Evolutionary conservation across 2,329 filamentous ascomycete species (phyloP), one percentile per base, ranked within the genome.

Genomic region (Sporothrix euskadiensis): DNA sequence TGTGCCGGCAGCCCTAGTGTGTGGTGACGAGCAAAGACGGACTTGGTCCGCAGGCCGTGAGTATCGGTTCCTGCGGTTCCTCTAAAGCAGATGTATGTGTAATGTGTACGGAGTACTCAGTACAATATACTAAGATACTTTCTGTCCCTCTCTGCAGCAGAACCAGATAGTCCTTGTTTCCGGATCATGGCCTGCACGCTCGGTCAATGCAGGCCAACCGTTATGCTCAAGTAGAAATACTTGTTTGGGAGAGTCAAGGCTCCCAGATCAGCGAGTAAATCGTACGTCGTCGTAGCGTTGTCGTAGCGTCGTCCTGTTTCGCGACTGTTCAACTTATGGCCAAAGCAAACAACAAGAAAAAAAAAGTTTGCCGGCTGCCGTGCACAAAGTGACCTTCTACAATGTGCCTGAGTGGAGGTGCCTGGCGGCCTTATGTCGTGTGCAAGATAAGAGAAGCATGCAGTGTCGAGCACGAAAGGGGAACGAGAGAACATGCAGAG

Each of bases 401-500:
- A 26, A 26, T 3, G 41, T 44, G 41, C 9, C 52, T 54, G 52
- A 16, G 39, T 41, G 59, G 35, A 8, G 10, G 39, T 41, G 59
- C 59, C 19, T 14, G 63, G 9, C 30, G 57, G n/a, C 35, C 39
- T 14, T 10, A 65, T 66, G 63, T n/a, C 41, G 63, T 32, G 63
- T 65, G 59, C 39, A 44, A 66, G 35, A 65, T 44, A 44, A 66
- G 41, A 66, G 22, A 66, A 49, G 63, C 41, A 52, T 52, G 44
- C 26, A 32, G 26, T 35, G 44, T 32, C 65, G 30, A 68, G 65
- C 35, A 32, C n/a, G 22, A 49, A 52, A 32, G 30, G 41, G 65
- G 44, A 44, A 52, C 44, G 65, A n/a, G 65, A 14, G 14, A 35
- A 30, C 41, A 52, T 66, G 61, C 65, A 68, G 65, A 52, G 44